Evolutionary conservation across 805 yeast species (phyloP), one percentile per base, ranked within the genome.

Genomic region (Naumovozyma baii): DNA sequence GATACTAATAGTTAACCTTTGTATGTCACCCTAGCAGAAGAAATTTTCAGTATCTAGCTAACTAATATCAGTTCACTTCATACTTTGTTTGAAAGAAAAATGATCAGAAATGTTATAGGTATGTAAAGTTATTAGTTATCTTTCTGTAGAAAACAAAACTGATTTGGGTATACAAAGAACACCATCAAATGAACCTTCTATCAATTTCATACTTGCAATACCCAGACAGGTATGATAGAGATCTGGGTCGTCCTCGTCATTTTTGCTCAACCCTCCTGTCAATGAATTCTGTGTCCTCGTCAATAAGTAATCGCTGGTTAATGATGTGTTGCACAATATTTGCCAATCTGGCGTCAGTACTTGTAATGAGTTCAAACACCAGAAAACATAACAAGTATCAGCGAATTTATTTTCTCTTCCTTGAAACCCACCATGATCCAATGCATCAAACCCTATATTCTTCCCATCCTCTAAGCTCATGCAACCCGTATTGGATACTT

Each of bases 371-470:
- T 75, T 88, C 13, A 76, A 51, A 34, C 76, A 73, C 96, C 96
- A 87, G 69, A 86, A 87, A 5, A 81, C 73, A 54, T 87, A 87
- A 63, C 96, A 87, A 0, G 94, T 81, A 59, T 87, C 96, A 3
- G 82, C 82, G 41, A 69, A 72, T 57, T 87, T 87, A 57, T 85
- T 85, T n/a, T 74, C 77, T 35, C 96, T 67, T 1, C 96, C 96
- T 57, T 86, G 84, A 55, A 83, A 78, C 0, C 90, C 90, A 2
- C 96, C 96, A 38, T 62, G 61, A 52, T 81, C 90, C 2, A 55
- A 61, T 0, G 37, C 46, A 47, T 74, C 79, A 38, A 56, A 61
- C 39, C 47, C 57, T 20, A 63, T 69, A 40, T 68, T 60, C n/a
- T 18, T 29, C 0, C 51, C 53, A 3, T 46, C 46, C 41, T 49